These are phyloP conservation scores for Colletotrichum echinochloae DNA, from an alignment of 2,329 filamentous ascomycete species.

Conservation along the genomic window DNA sequence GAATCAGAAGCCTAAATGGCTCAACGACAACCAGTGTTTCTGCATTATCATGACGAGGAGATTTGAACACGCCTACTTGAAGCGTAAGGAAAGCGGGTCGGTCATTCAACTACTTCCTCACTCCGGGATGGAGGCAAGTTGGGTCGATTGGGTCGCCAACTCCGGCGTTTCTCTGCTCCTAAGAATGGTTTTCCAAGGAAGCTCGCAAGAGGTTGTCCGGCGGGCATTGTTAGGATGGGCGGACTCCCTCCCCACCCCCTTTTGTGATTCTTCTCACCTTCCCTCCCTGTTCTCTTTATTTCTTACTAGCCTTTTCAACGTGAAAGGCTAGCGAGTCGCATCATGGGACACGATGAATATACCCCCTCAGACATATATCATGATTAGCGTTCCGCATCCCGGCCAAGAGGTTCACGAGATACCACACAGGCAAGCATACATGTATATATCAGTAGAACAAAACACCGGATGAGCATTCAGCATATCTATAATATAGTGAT, in stretches of 20 bases:
- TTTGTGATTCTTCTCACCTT: neutral
- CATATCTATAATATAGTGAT: slow-evolving; percentile 21
- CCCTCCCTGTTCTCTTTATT: slow-evolving; percentile 2
- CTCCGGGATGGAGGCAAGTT: slow-evolving; percentile 18
- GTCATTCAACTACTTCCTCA: slow-evolving; percentile 16
- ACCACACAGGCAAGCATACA: neutral
- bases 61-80: slow-evolving; percentile 30
- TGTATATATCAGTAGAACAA: neutral
- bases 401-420: neutral
- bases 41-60: slow-evolving; percentile 28
- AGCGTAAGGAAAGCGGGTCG: slow-evolving; percentile 27
- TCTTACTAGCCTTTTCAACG: slow-evolving; percentile 1
- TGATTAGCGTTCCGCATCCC: slow-evolving; percentile 27
- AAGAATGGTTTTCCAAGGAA: slow-evolving; percentile 1
- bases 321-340: slow-evolving; percentile 13
- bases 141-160: slow-evolving; percentile 5
- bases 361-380: slow-evolving; percentile 33
- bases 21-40: slow-evolving; percentile 22
- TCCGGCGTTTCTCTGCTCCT: slow-evolving; percentile 29
- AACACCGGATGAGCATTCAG: neutral
- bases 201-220: neutral
- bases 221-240: slow-evolving; percentile 9
- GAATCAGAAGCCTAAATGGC: slow-evolving; percentile 19
- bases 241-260: neutral
- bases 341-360: slow-evolving; percentile 38